A percentile compares a stretch with the other conserved stretches of the same genome.
These are phyloP conservation scores for Sarocladiaceae sp. DNA, from an alignment of 2,329 filamentous ascomycete species.

Conservation along the genomic window DNA sequence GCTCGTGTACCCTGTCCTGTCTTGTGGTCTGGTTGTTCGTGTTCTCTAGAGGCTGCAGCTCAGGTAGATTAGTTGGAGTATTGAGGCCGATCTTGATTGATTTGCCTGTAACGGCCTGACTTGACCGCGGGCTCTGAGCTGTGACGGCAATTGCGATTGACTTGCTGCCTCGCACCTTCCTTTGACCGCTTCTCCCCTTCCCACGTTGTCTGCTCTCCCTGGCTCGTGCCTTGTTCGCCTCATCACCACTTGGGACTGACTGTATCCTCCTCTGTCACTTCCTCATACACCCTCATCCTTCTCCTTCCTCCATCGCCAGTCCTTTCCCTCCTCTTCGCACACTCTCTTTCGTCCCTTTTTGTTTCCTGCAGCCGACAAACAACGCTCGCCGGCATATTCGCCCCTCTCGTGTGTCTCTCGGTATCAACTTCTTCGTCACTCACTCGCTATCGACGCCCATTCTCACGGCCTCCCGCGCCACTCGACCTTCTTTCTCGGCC, in stretches of 20 bases:
- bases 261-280: background rate
- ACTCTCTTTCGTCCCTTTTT: background rate
- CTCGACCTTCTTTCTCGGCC: slow-evolving; percentile 5
- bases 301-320: background rate
- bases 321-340: slow-evolving; percentile 1
- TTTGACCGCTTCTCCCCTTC: background rate
- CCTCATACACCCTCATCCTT: slow-evolving; percentile 13
- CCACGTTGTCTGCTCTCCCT: background rate
- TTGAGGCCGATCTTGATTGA: background rate
- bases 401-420: background rate
- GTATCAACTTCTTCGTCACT: background rate
- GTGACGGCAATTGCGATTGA: background rate
- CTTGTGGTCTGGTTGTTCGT: background rate
- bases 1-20: no score
- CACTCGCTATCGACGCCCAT: background rate
- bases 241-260: background rate
- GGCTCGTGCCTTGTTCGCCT: background rate
- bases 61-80: background rate
- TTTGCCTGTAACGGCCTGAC: background rate
- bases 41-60: background rate
- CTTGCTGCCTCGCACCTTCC: background rate
- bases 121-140: no score
- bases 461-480: background rate
- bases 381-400: background rate
- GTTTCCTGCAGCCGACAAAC: background rate